A percentile compares a stretch with the other conserved stretches of the same genome.
phyloP scores from a whole-genome alignment of 2,329 filamentous ascomycete genomes.

The Herpotrichia juniperi region DNA sequence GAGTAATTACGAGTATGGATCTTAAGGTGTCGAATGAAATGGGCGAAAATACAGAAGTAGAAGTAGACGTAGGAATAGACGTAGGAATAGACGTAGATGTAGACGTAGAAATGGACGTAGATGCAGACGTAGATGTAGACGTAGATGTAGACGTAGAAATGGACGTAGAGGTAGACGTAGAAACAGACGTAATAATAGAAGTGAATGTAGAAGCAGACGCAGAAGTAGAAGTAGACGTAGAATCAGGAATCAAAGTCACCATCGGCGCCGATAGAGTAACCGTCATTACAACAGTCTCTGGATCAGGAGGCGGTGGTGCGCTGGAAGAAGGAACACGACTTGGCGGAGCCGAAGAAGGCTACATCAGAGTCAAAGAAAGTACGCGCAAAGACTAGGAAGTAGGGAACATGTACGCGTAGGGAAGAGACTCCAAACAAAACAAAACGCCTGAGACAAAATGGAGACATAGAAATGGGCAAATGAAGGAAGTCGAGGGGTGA shows the following conservation, averaged over 20 bases:
- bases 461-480: background rate
- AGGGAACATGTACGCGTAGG: background rate
- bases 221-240: conserved; percentile 18
- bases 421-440: conserved; percentile 4
- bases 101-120: conserved; percentile 17
- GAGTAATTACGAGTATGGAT: background rate
- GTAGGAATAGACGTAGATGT: conserved; percentile 23
- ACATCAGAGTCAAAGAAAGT: conserved; percentile 37
- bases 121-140: conserved; percentile 24
- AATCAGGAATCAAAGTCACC: conserved; percentile 21
- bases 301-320: conserved; percentile 23
- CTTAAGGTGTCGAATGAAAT: conserved; percentile 8
- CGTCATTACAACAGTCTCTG: conserved; percentile 33
- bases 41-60: conserved; percentile 25
- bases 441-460: background rate
- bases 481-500: background rate
- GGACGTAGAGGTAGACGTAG: conserved; percentile 24
- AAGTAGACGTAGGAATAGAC: conserved; percentile 18
- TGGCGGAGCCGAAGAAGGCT: conserved; percentile 42
- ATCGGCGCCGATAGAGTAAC: conserved; percentile 28
- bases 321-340: conserved; percentile 26
- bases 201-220: conserved; percentile 18
- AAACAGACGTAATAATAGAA: conserved; percentile 12
- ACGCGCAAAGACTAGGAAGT: conserved; percentile 7
- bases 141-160: no score